Percentiles rank a stretch among this genome's conserved stretches.
Evolutionary conservation across 257 asterid genomes (phyloP).

Genomic region (Ajuga chamaepitys): DNA sequence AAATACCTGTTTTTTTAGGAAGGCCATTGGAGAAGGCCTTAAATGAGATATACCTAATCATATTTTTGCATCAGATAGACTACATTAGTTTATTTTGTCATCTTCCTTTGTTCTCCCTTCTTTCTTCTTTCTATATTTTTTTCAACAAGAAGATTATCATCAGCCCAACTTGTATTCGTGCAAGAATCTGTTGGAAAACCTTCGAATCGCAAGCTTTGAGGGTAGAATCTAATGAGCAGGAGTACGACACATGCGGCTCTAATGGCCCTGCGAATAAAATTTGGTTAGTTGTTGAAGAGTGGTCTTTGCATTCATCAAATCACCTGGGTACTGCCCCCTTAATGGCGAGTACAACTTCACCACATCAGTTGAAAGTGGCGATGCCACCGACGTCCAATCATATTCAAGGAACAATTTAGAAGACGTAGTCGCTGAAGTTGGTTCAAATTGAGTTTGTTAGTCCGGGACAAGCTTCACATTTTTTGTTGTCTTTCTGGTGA

Average conservation of each 20-base stretch:
- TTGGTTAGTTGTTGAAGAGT: conserved; percentile 65
- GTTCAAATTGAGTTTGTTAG: conserved; percentile 75
- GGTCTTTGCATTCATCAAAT: conserved; percentile 75
- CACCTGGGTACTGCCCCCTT: conserved; percentile 83
- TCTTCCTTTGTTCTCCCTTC: too few relatives aligned
- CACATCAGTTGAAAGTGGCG: conserved; percentile 77
- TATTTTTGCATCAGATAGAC: too few relatives aligned
- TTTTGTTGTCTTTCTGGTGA: too few relatives aligned
- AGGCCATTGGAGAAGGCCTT: too few relatives aligned
- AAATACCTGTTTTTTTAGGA: too few relatives aligned
- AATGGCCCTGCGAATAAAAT: conserved; percentile 54
- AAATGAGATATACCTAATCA: too few relatives aligned
- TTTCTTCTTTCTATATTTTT: too few relatives aligned
- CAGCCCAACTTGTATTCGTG: conserved; percentile 49
- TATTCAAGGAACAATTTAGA: conserved; percentile 76
- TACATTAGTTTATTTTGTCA: too few relatives aligned
- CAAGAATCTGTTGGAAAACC: conserved; percentile 74
- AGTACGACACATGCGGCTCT: conserved; percentile 57
- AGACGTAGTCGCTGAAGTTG: conserved; percentile 85
- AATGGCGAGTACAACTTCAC: conserved; percentile 81
- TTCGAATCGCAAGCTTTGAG: conserved; percentile 94
- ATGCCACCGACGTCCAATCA: conserved; percentile 91
- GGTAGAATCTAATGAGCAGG: conserved; percentile 81
- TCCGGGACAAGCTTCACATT: too few relatives aligned
- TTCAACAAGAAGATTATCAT: conserved; percentile 68